These are phyloP conservation scores for Epichloe hybrida DNA, from an alignment of 2,329 filamentous ascomycete genomes.

Conservation along the genomic window DNA sequence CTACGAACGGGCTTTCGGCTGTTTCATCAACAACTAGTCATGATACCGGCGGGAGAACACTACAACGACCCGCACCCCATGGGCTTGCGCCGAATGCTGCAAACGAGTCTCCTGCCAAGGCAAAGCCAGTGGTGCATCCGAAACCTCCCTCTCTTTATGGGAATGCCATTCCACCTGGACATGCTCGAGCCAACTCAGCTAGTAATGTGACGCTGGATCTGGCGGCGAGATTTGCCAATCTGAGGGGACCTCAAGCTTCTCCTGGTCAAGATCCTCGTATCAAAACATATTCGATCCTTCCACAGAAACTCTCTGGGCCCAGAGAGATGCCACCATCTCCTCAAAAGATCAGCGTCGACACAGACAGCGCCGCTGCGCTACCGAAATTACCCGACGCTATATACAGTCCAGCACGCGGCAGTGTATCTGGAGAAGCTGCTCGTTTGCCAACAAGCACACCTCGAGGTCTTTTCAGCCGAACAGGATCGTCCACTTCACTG, in stretches of 20 bases:
- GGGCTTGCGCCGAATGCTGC: conserved; percentile 6
- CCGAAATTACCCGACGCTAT: conserved; percentile 63
- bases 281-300: conserved; percentile 32
- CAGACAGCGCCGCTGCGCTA: conserved; percentile 41
- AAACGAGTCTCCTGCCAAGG: conserved; percentile 15
- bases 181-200: conserved; percentile 13
- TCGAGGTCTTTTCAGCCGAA: conserved; percentile 48
- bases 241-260: conserved; percentile 30
- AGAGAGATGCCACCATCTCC: conserved; percentile 35
- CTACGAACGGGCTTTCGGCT: background rate
- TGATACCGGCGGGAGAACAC: background rate
- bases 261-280: conserved; percentile 39
- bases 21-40: background rate
- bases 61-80: background rate
- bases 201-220: conserved; percentile 33
- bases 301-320: conserved; percentile 29
- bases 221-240: conserved; percentile 41
- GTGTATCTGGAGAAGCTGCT: conserved; percentile 49
- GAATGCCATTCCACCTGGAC: conserved; percentile 30
- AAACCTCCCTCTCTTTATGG: conserved; percentile 57
- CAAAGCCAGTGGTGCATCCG: conserved; percentile 42
- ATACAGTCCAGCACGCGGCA: conserved; percentile 65
- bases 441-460: conserved; percentile 52
- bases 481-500: conserved; percentile 35
- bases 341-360: conserved; percentile 29